These are phyloP conservation scores for Globisporangium megalacanthum DNA, from an alignment of 352 stramenopile genomes.

Conservation along the genomic window DNA sequence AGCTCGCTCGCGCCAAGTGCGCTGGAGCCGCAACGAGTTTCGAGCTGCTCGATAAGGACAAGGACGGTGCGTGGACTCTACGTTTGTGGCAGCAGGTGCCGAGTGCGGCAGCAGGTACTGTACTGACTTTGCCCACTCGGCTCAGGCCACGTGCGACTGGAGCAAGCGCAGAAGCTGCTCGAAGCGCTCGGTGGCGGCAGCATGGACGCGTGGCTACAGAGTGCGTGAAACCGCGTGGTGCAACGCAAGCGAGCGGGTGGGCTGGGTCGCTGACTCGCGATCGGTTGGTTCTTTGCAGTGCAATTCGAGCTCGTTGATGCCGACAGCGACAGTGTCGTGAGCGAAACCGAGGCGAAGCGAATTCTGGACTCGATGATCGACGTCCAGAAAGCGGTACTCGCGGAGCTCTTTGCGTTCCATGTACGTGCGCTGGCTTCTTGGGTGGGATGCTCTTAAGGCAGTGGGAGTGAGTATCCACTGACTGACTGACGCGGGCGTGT, in stretches of 20 bases:
- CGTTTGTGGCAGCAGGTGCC: too few relatives aligned
- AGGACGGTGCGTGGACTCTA: constrained; percentile 34
- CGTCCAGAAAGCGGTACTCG: constrained; percentile 48
- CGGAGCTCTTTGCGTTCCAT: constrained; percentile 57
- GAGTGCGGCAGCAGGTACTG: too few relatives aligned
- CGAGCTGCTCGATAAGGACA: constrained; percentile 54
- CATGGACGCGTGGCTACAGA: constrained; percentile 36
- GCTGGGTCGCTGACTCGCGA: not conserved
- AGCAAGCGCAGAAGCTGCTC: constrained; percentile 40
- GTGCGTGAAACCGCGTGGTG: constrained; percentile 7
- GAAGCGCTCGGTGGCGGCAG: constrained; percentile 29
- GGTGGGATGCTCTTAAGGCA: not conserved
- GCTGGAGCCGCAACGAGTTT: constrained; percentile 31
- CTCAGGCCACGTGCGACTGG: constrained; percentile 35
- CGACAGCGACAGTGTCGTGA: constrained; percentile 46
- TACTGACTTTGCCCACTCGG: not conserved
- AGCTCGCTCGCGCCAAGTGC: constrained; percentile 59
- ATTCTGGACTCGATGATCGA: constrained; percentile 57
- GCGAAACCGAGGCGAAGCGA: constrained; percentile 45
- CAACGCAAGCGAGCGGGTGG: constrained; percentile 1
- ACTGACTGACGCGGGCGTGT: too few relatives aligned
- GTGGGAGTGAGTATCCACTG: too few relatives aligned
- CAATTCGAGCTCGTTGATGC: constrained; percentile 60
- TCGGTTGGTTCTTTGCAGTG: constrained; percentile 17
- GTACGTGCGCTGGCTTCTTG: constrained; percentile 17